Percentiles rank a stretch among this genome's conserved stretches.
Evolutionary conservation across 495 filamentous ascomycete species (phyloP).

Genomic region (Penicillium alfredii): DNA sequence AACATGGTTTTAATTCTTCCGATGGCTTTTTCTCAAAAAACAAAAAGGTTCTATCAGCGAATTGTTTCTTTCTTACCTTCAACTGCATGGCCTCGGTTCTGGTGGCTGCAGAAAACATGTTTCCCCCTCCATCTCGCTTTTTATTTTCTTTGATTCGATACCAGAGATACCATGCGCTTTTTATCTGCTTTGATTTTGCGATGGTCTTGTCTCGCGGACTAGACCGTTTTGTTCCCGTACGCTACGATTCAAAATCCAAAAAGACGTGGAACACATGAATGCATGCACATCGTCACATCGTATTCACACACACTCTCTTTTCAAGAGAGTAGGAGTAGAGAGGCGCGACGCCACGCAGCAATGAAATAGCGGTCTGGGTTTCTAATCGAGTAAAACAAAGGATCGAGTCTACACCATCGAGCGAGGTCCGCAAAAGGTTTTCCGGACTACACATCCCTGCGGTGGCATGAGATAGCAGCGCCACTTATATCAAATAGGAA

Average conservation of each 20-base stretch:
- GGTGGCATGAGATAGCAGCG: conserved; percentile 12
- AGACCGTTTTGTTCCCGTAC: conserved; percentile 19
- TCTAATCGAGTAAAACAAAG: too few relatives aligned
- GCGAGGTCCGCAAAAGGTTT: conserved; percentile 14
- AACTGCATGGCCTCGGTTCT: conserved; percentile 4
- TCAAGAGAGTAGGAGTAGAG: not conserved
- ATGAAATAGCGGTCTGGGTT: conserved; percentile 23
- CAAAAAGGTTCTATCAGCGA: conserved; percentile 12
- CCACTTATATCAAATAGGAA: conserved; percentile 15
- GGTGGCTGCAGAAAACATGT: conserved; percentile 12
- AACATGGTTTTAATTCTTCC: conserved; percentile 4
- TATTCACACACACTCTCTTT: too few relatives aligned
- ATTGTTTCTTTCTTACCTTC: conserved; percentile 7
- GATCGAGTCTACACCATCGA: conserved; percentile 2
- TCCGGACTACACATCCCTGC: conserved; percentile 9
- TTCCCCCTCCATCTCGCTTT: conserved; percentile 15
- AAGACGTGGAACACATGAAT: conserved; percentile 6
- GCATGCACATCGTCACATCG: conserved; percentile 19
- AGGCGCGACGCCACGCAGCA: conserved; percentile 15
- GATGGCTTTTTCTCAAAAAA: conserved; percentile 5
- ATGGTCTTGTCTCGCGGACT: too few relatives aligned
- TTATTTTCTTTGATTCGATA: conserved; percentile 25
- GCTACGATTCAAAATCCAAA: conserved; percentile 17
- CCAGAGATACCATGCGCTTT: conserved; percentile 33
- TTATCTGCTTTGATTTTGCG: conserved; percentile 14